Percentiles rank a stretch among this genome's conserved stretches.
These are phyloP conservation scores for Elsinoe fawcettii DNA, from an alignment of 2,329 filamentous ascomycete genomes.

Conservation along the genomic window DNA sequence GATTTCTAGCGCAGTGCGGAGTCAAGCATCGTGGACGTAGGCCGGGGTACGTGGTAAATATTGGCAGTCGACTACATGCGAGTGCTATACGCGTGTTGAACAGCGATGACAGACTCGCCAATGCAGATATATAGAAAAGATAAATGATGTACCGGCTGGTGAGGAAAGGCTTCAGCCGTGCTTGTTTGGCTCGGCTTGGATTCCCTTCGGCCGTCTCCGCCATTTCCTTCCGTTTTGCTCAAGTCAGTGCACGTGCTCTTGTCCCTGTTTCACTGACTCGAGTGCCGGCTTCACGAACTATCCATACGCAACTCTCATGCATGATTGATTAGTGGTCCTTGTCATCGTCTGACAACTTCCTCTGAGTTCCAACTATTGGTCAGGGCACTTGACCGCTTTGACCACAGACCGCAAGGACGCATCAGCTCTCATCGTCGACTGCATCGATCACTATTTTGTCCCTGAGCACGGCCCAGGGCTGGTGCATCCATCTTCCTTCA, in stretches of 20 bases:
- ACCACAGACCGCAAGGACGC: neutral
- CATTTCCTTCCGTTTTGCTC: neutral
- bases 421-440: neutral
- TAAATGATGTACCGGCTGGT: too few species aligned
- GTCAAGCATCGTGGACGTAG: neutral
- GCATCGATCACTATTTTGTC: neutral
- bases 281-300: neutral
- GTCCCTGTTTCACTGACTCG: neutral
- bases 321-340: too few species aligned
- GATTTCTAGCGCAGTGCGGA: neutral
- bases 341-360: too few species aligned
- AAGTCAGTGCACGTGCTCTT: neutral
- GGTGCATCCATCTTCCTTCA: neutral
- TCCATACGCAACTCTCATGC: neutral
- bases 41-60: neutral
- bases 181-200: neutral
- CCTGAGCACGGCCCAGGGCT: neutral
- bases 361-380: too few species aligned
- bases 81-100: neutral
- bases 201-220: neutral
- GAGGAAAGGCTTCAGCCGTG: neutral
- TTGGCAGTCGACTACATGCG: neutral
- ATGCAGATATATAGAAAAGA: too few species aligned
- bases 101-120: neutral
- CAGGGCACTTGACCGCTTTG: too few species aligned